Conservation (phyloP, 148 eudicot species). For the Cornus kousa region DNA sequence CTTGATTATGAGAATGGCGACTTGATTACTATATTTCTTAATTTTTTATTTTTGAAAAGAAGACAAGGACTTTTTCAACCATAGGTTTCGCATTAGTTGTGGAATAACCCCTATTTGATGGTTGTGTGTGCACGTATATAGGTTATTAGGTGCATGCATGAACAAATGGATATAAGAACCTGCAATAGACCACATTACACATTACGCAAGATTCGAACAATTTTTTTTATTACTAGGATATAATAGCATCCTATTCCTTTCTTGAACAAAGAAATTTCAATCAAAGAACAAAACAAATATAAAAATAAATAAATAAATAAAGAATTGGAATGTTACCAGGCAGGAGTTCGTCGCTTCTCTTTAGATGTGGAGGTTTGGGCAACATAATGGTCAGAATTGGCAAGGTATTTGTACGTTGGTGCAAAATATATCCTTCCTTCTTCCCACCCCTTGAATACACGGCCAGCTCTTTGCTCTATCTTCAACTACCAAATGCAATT, state of each 20-base stretch:
- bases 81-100: background rate
- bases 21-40: background rate
- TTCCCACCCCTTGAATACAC: conserved; percentile 60
- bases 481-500: conserved; percentile 33
- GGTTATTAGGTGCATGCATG: background rate
- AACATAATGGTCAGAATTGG: conserved; percentile 51
- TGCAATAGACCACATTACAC: background rate
- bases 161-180: background rate
- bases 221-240: background rate
- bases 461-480: conserved; percentile 61
- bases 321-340: conserved; percentile 40
- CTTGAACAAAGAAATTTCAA: too few species aligned
- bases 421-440: conserved; percentile 64
- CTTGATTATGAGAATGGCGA: background rate
- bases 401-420: conserved; percentile 60
- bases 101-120: too few species aligned
- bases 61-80: too few species aligned
- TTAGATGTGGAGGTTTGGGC: conserved; percentile 37
- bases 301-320: too few species aligned
- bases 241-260: too few species aligned
- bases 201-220: background rate
- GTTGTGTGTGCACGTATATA: too few species aligned
- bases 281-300: background rate
- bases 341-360: conserved; percentile 62
- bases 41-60: too few species aligned